Evolutionary conservation across 2,329 filamentous ascomycete species (phyloP).

Genomic region (Bipolaris zeicola): DNA sequence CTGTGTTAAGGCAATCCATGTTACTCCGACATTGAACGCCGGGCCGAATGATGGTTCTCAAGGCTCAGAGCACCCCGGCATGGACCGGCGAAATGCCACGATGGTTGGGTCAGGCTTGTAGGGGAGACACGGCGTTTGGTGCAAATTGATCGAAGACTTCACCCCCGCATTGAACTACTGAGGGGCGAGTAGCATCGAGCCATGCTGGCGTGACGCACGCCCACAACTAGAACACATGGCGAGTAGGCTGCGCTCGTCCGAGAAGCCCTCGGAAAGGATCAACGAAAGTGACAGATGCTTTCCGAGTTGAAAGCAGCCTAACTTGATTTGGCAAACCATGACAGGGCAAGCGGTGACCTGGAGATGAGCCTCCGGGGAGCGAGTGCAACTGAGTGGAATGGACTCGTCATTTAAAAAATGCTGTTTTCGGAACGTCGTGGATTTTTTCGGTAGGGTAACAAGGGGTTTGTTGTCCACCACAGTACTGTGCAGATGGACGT

Average conservation of each 20-base stretch:
- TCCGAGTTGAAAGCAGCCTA: constrained; percentile 22
- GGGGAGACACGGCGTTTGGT: background rate
- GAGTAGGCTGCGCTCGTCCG: constrained; percentile 36
- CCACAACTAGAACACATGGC: constrained; percentile 3
- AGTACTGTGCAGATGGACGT: background rate
- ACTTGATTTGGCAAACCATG: constrained; percentile 16
- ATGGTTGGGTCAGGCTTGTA: background rate
- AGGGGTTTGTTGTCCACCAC: background rate
- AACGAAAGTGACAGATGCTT: constrained; percentile 16
- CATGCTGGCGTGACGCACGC: constrained; percentile 26
- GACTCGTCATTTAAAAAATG: background rate
- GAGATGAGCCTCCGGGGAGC: background rate
- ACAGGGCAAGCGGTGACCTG: background rate
- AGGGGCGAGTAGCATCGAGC: constrained; percentile 12
- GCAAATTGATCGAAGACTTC: background rate
- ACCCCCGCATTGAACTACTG: constrained; percentile 16
- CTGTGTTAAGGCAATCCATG: background rate
- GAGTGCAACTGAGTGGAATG: background rate
- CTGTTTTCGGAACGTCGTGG: background rate
- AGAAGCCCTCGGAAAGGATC: constrained; percentile 22
- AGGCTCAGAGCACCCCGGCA: constrained; percentile 2
- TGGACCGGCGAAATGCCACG: constrained; percentile 7
- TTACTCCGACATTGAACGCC: background rate
- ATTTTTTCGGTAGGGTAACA: background rate
- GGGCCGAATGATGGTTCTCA: constrained; percentile 4